Evolutionary conservation across 106 monocot genomes (phyloP), one percentile per base, ranked within the genome.

Genomic region (Alisma plantagoaquatica): DNA sequence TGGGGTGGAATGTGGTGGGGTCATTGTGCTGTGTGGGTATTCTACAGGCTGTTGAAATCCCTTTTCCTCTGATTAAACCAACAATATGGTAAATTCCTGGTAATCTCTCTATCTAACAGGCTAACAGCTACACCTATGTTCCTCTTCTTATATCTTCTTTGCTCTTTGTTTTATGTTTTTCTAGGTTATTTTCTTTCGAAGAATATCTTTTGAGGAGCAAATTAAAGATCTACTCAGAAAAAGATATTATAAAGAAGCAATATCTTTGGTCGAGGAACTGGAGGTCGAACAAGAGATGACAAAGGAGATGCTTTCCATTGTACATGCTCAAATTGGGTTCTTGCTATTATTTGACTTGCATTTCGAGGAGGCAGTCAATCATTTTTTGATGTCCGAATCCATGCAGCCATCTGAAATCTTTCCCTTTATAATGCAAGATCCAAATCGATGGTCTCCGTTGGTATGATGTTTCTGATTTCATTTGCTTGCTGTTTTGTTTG

Each of bases 321-420:
- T 90, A 43, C 98, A 86, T 86, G 90, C 98, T 58, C 98, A 98
- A 77, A 42, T 98, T 44, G 98, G 98, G 9, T 90, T 98, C 57
- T 64, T 98, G 7, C 77, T 98, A 59, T 76, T 98, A 18, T 98
- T 90, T 72, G 82, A 98, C 33, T 60, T 98, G 74, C 89, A 76
- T 61, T 98, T 98, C 57, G 81, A 98, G 65, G 90, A 98, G 42
- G 98, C 98, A 60, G 76, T 98, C 23, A 64, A 90, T 61, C 98
- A 98, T 55, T 98, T 98, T 62, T 65, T 98, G 76, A 77, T 74
- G 43, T 86, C 98, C 46, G 85, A 98, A 59, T 41, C 75, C 44
- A 79, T 98, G 90, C 82, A 98, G 32, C 90, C 98, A 46, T 77
- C 84, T 56, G 98, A 98, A 57, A 75, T 98, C 27, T 98, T 98